These are phyloP conservation scores for Candida dubliniensis DNA, from an alignment of 1,139 yeast species.

Conservation along the genomic window DNA sequence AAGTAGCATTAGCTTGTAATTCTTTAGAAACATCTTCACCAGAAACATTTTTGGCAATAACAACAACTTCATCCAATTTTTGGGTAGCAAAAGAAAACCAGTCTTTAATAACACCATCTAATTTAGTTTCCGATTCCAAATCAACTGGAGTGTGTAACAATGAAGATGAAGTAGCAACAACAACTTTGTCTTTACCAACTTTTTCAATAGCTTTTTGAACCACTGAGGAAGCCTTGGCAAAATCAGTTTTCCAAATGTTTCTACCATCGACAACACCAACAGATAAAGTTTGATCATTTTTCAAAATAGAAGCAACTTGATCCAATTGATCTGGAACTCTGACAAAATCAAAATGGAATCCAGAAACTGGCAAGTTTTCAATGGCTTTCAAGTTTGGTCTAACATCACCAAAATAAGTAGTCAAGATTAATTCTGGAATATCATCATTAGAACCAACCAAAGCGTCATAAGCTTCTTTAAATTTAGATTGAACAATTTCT, in stretches of 20 bases:
- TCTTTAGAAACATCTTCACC: constrained; percentile 69
- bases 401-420: constrained; percentile 97
- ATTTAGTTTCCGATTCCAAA: constrained; percentile 85
- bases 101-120: constrained; percentile 87
- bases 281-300: constrained; percentile 71
- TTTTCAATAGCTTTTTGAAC: constrained; percentile 81
- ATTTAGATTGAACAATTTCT: constrained; percentile 78
- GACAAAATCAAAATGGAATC: constrained; percentile 95
- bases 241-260: constrained; percentile 98
- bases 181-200: constrained; percentile 85
- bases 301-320: constrained; percentile 66
- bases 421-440: constrained; percentile 76
- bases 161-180: constrained; percentile 95
- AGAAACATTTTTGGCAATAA: constrained; percentile 83
- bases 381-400: constrained; percentile 93
- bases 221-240: constrained; percentile 76
- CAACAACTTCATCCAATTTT: constrained; percentile 88
- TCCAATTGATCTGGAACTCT: constrained; percentile 97
- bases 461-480: constrained; percentile 79
- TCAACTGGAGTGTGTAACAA: constrained; percentile 98
- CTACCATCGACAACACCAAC: constrained; percentile 99
- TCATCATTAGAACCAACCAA: constrained; percentile 62
- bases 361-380: constrained; percentile 87
- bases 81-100: constrained; percentile 99
- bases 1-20: constrained; percentile 82